Conservation (phyloP, 768 basidiomycete species). For the Mycena haematopus region DNA sequence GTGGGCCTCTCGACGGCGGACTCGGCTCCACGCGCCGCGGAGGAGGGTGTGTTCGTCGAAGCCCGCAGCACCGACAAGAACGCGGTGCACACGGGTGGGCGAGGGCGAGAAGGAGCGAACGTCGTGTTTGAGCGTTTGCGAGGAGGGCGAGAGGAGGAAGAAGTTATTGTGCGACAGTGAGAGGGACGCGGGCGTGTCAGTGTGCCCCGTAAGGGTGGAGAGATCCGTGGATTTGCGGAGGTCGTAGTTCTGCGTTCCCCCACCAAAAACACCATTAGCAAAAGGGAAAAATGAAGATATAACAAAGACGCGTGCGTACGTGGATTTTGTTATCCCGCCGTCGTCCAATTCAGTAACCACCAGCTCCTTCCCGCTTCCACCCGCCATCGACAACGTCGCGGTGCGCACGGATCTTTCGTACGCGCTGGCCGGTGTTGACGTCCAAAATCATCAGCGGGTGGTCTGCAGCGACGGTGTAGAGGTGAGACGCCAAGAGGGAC, state of each 20-base stretch:
- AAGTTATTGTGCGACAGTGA: conserved; percentile 87
- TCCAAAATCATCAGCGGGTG: conserved; percentile 80
- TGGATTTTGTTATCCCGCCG: conserved; percentile 96
- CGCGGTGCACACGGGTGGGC: conserved; percentile 80
- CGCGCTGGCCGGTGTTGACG: conserved; percentile 81
- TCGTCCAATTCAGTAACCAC: conserved; percentile 91
- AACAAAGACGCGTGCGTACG: conserved; percentile 69
- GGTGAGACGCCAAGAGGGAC: conserved; percentile 72
- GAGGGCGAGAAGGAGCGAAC: conserved; percentile 94
- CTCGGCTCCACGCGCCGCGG: conserved; percentile 90
- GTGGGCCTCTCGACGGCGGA: no score
- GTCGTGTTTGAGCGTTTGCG: conserved; percentile 88
- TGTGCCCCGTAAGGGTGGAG: conserved; percentile 83
- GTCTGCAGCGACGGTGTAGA: conserved; percentile 93
- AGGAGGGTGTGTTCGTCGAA: conserved; percentile 90
- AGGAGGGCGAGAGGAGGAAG: conserved; percentile 90
- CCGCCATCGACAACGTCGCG: conserved; percentile 85
- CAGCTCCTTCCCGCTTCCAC: conserved; percentile 85
- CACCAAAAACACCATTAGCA: neutral
- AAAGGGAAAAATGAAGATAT: no score
- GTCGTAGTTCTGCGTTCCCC: conserved; percentile 65
- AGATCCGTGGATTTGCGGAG: conserved; percentile 84
- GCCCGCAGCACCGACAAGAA: conserved; percentile 85
- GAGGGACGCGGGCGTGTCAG: conserved; percentile 94
- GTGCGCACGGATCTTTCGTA: conserved; percentile 86